Evolutionary conservation across 2,329 filamentous ascomycete species (phyloP).

Genomic region (Phoma sp.): DNA sequence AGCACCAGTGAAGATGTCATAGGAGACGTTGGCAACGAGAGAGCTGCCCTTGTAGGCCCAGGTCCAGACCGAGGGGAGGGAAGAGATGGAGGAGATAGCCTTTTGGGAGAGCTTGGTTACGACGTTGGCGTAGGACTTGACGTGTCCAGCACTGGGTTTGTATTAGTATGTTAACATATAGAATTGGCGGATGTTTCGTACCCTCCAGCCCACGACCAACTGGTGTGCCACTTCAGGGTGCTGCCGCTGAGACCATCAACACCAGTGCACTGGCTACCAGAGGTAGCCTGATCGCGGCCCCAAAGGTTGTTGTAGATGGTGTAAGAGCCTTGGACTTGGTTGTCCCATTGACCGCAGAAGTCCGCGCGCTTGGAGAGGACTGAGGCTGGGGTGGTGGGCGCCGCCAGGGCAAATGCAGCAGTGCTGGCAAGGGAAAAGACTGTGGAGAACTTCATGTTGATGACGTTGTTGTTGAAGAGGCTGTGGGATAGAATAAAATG

Average conservation of each 20-base stretch:
- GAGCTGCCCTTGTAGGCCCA: constrained; percentile 61
- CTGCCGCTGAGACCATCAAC: constrained; percentile 49
- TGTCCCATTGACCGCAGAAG: constrained; percentile 45
- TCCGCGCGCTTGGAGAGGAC: constrained; percentile 42
- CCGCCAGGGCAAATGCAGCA: constrained; percentile 39
- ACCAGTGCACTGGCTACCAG: constrained; percentile 57
- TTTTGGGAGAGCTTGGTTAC: constrained; percentile 46
- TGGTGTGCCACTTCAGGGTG: constrained; percentile 55
- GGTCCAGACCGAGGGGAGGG: constrained; percentile 55
- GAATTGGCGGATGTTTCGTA: constrained; percentile 23
- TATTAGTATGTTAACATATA: constrained; percentile 2
- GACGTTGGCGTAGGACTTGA: constrained; percentile 56
- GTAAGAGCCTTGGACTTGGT: constrained; percentile 34
- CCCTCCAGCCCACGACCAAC: constrained; percentile 54
- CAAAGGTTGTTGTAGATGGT: constrained; percentile 55
- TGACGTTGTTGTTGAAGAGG: not conserved
- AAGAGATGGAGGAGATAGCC: constrained; percentile 48
- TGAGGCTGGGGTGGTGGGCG: constrained; percentile 35
- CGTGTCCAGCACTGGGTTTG: constrained; percentile 32
- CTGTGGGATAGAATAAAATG: not conserved
- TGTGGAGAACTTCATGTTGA: constrained; percentile 41
- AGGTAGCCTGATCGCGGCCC: constrained; percentile 50
- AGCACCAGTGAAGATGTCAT: constrained; percentile 67
- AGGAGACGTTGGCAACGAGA: constrained; percentile 66
- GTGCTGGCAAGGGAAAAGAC: constrained; percentile 34